Conservation (phyloP, 257 asterid genomes). For the Nicotiana obtusifolia region DNA sequence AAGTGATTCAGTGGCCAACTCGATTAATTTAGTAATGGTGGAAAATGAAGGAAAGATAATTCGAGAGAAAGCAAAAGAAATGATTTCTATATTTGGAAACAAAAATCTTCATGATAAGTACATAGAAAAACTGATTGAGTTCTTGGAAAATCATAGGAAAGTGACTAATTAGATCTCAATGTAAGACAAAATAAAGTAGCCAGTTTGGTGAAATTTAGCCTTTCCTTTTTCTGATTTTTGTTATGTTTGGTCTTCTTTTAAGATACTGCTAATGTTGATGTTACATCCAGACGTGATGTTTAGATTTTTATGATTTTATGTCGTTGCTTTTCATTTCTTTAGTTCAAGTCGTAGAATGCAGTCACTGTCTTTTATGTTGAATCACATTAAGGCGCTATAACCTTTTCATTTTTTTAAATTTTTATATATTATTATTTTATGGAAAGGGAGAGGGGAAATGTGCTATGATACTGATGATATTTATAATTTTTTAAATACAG, state of each 20-base stretch:
- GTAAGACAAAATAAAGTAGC: conserved; percentile 18
- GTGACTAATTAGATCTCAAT: neutral
- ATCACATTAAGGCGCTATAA: too few species aligned
- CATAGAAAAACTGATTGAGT: conserved; percentile 5
- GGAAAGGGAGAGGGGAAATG: too few species aligned
- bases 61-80: conserved; percentile 19
- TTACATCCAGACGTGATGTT: too few species aligned
- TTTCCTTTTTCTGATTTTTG: neutral
- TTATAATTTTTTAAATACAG: too few species aligned
- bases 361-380: too few species aligned
- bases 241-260: neutral
- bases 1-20: conserved; percentile 23
- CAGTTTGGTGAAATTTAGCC: conserved; percentile 21
- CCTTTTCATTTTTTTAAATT: too few species aligned
- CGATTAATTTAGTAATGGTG: conserved; percentile 22
- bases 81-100: conserved; percentile 16
- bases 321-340: too few species aligned
- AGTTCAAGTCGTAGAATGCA: too few species aligned
- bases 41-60: conserved; percentile 13
- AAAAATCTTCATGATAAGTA: conserved; percentile 18
- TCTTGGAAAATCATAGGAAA: conserved; percentile 17
- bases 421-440: too few species aligned
- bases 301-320: too few species aligned
- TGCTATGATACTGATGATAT: too few species aligned
- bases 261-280: too few species aligned